Evolutionary conservation across 139 green algal species (phyloP).

Genomic region (Tetraselmis striata): DNA sequence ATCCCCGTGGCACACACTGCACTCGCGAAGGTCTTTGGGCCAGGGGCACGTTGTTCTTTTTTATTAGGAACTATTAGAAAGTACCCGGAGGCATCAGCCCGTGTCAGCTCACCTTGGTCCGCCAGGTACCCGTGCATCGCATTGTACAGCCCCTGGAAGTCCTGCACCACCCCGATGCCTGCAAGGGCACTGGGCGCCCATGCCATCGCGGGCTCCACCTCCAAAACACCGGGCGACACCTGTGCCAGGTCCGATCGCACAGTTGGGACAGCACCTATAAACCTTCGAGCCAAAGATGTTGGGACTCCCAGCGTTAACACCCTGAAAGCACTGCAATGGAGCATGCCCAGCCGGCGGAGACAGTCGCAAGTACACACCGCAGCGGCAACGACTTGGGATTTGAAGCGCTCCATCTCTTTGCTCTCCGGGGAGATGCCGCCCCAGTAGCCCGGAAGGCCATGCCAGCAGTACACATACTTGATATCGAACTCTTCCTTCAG

Average conservation of each 20-base stretch:
- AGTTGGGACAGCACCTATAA: background rate
- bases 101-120: background rate
- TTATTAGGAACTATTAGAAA: background rate
- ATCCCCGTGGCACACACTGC: no score
- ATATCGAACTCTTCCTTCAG: slow-evolving; percentile 37
- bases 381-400: background rate
- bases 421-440: slow-evolving; percentile 62
- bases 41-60: background rate
- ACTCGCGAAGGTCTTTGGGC: no score
- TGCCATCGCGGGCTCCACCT: slow-evolving; percentile 77
- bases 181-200: slow-evolving; percentile 52
- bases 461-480: slow-evolving; percentile 87
- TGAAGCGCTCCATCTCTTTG: background rate
- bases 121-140: slow-evolving; percentile 88
- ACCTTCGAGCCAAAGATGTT: background rate
- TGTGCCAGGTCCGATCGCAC: slow-evolving; percentile 7
- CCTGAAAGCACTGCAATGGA: no score
- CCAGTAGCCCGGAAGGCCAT: slow-evolving; percentile 92
- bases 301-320: no score
- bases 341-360: no score
- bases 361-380: background rate
- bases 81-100: background rate
- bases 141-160: slow-evolving; percentile 63
- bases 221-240: slow-evolving; percentile 36
- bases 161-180: slow-evolving; percentile 69